phyloP scores from a whole-genome alignment of 2,329 filamentous ascomycete genomes.

The Colletotrichum sidae region DNA sequence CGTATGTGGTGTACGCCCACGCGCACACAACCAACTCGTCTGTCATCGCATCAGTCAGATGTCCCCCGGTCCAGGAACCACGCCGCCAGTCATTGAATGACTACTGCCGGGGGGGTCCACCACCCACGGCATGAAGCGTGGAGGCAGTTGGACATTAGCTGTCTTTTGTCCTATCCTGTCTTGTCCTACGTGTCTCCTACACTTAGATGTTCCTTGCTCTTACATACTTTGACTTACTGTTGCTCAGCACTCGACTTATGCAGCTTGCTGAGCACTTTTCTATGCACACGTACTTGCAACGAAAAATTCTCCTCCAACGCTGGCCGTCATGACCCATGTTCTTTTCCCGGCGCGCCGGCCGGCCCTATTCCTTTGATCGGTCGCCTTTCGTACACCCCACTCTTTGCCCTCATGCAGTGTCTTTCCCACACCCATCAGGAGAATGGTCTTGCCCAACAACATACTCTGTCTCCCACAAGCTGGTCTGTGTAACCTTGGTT shows the following conservation, averaged over 20 bases:
- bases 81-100: slow-evolving; percentile 25
- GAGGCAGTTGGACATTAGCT: slow-evolving; percentile 27
- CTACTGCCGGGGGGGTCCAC: slow-evolving; percentile 25
- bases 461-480: slow-evolving; percentile 18
- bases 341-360: slow-evolving; percentile 13
- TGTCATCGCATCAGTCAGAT: slow-evolving; percentile 32
- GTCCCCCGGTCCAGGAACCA: slow-evolving; percentile 31
- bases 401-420: slow-evolving; percentile 25
- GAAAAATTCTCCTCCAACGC: slow-evolving; percentile 17
- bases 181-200: slow-evolving; percentile 1
- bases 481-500: slow-evolving; percentile 28
- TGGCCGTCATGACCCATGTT: slow-evolving; percentile 17
- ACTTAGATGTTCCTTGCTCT: slow-evolving; percentile 3
- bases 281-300: slow-evolving; percentile 18
- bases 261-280: slow-evolving; percentile 25
- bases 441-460: slow-evolving; percentile 19
- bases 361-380: slow-evolving; percentile 15
- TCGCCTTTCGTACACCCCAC: slow-evolving; percentile 35
- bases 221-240: slow-evolving; percentile 5
- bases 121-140: slow-evolving; percentile 28
- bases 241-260: slow-evolving; percentile 24
- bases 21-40: slow-evolving; percentile 22
- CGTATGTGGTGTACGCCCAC: neutral
- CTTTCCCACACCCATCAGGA: slow-evolving; percentile 33
- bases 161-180: slow-evolving; percentile 15